Percentiles rank a stretch among this genome's conserved stretches.
Evolutionary conservation across 73 alveolate genomes (phyloP).

Genomic region (Effrenium voratum): DNA sequence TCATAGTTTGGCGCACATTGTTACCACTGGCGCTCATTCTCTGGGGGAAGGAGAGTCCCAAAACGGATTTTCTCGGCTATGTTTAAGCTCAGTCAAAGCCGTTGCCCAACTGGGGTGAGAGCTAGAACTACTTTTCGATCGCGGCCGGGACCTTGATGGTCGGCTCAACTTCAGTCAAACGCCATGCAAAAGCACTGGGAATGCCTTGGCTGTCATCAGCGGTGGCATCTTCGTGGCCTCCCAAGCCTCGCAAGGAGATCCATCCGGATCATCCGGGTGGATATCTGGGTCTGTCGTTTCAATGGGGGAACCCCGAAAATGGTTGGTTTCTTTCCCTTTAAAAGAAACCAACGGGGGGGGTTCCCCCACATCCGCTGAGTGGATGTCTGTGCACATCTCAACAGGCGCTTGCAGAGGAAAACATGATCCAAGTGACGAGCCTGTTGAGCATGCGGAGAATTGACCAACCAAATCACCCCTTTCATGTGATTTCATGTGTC

Average conservation of each 20-base stretch:
- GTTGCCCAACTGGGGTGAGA: neutral
- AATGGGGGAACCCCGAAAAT: neutral
- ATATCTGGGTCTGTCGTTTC: neutral
- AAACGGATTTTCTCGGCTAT: neutral
- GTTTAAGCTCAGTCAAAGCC: neutral
- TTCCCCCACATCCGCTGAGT: neutral
- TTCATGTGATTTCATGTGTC: too few species aligned
- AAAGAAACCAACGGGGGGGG: neutral
- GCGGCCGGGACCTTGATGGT: neutral
- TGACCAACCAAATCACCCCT: too few species aligned
- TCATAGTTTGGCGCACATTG: too few species aligned
- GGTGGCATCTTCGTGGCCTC: conserved; percentile 44
- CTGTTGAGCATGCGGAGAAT: too few species aligned
- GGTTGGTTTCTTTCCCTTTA: neutral
- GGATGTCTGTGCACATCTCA: too few species aligned
- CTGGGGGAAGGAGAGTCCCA: neutral
- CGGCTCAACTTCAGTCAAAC: too few species aligned
- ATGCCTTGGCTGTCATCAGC: neutral
- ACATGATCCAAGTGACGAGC: too few species aligned
- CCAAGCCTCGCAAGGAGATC: neutral
- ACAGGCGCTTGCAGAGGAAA: too few species aligned
- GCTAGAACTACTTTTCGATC: neutral
- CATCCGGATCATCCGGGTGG: neutral
- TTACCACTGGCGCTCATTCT: neutral
- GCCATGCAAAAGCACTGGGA: too few species aligned